Conservation (phyloP, 2,329 filamentous ascomycete genomes). For the Neonectria hederae region DNA sequence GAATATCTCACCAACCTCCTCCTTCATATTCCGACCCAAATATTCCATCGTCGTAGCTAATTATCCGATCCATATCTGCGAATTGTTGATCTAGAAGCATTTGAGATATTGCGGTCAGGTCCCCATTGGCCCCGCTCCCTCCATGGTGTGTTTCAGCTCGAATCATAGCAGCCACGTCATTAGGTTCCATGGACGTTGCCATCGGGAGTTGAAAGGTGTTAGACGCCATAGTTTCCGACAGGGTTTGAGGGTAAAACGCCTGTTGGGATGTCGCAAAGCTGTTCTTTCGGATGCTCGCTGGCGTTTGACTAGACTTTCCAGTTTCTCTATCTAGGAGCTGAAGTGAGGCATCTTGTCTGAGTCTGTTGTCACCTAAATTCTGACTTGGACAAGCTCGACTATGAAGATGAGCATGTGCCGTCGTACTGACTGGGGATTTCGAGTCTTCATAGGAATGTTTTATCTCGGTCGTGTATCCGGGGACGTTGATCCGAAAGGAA, state of each 20-base stretch:
- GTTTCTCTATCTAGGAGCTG: neutral
- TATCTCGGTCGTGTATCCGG: slow-evolving; percentile 28
- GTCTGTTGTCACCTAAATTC: neutral
- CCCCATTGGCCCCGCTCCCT: neutral
- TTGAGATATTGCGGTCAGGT: slow-evolving; percentile 12
- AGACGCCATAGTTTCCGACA: neutral
- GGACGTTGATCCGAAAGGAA: slow-evolving; percentile 20
- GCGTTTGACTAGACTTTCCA: neutral
- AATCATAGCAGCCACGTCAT: slow-evolving; percentile 1
- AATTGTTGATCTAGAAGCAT: slow-evolving; percentile 16
- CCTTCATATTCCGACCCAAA: slow-evolving; percentile 11
- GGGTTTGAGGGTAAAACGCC: neutral
- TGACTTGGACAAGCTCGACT: neutral
- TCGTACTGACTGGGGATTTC: neutral
- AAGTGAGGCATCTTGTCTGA: neutral
- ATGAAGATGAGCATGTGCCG: neutral
- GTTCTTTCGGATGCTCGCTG: neutral
- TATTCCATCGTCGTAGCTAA: slow-evolving; percentile 12
- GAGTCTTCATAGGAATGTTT: slow-evolving; percentile 19
- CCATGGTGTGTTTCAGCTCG: slow-evolving; percentile 2
- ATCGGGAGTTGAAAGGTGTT: neutral
- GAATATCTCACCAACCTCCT: neutral
- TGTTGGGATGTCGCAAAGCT: neutral
- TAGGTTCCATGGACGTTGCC: neutral
- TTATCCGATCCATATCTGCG: slow-evolving; percentile 6